These are phyloP conservation scores for Carex cristatella DNA, from an alignment of 176 grass and related monocot genomes.

Conservation along the genomic window DNA sequence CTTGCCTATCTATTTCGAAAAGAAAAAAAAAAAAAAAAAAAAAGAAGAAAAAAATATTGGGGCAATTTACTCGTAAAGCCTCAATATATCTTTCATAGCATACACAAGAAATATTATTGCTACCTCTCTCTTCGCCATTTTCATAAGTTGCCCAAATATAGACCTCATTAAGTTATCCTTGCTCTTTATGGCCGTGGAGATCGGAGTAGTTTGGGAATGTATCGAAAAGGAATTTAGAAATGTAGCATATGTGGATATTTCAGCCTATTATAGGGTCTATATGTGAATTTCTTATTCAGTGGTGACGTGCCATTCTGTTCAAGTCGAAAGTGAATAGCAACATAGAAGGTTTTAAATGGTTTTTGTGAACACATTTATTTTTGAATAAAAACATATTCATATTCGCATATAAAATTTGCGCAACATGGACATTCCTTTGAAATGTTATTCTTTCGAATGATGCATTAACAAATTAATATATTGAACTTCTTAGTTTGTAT, in stretches of 20 bases:
- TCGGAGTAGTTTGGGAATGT: background rate
- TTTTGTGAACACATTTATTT: background rate
- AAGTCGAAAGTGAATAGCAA: background rate
- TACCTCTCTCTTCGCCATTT: slow-evolving; percentile 15
- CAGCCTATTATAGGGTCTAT: background rate
- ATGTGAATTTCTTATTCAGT: background rate
- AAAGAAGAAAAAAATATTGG: background rate
- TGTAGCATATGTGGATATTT: too few species aligned
- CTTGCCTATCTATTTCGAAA: slow-evolving; percentile 5
- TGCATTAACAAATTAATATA: background rate
- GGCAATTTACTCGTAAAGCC: background rate
- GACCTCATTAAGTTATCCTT: background rate
- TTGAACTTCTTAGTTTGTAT: background rate
- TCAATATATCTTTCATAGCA: slow-evolving; percentile 7
- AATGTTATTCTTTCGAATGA: background rate
- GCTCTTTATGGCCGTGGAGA: background rate
- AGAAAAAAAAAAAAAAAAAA: background rate
- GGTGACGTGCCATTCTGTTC: background rate
- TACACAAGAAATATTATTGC: background rate
- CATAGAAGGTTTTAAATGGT: background rate
- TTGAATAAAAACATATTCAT: background rate
- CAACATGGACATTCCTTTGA: background rate
- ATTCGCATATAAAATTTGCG: background rate
- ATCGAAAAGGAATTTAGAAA: background rate
- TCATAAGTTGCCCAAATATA: slow-evolving; percentile 13